phyloP scores from a whole-genome alignment of 305 asterid species.

The Coffea humblotiana region DNA sequence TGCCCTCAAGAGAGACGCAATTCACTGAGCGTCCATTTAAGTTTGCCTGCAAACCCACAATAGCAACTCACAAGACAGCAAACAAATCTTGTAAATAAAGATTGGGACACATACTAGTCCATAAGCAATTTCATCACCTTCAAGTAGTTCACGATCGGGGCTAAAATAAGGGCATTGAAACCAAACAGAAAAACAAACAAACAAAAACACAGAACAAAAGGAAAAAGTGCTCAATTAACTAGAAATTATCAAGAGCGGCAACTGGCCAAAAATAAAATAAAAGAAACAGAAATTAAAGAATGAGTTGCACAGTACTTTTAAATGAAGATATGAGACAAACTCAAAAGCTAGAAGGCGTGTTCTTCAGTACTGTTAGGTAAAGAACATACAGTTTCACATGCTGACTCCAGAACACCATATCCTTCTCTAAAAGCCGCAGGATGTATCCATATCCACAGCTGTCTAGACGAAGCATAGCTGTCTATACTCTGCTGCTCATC shows the following conservation, averaged over 20 bases:
- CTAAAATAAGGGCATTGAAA: neutral
- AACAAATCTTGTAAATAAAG: neutral
- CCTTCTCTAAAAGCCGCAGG: constrained; percentile 85
- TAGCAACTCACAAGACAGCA: neutral
- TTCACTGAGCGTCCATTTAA: constrained; percentile 37
- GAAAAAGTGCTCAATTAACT: neutral
- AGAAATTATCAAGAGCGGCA: neutral
- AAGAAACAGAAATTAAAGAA: neutral
- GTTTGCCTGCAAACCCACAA: constrained; percentile 45
- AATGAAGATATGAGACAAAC: neutral
- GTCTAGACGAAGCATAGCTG: constrained; percentile 36
- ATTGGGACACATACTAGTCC: neutral
- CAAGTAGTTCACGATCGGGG: neutral
- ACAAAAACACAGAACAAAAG: too few species aligned
- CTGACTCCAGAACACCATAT: constrained; percentile 51
- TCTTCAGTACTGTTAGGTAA: neutral
- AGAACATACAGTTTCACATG: constrained; percentile 56
- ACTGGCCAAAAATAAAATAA: neutral
- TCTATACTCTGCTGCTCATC: constrained; percentile 32
- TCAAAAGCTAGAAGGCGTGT: neutral
- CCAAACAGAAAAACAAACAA: too few species aligned
- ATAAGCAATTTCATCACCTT: neutral
- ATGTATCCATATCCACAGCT: constrained; percentile 84
- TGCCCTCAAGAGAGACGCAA: constrained; percentile 71
- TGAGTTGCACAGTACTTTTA: neutral